phyloP scores from a whole-genome alignment of 1,284 basidiomycete species.

The Cryptococcus jaspeensis region DNA sequence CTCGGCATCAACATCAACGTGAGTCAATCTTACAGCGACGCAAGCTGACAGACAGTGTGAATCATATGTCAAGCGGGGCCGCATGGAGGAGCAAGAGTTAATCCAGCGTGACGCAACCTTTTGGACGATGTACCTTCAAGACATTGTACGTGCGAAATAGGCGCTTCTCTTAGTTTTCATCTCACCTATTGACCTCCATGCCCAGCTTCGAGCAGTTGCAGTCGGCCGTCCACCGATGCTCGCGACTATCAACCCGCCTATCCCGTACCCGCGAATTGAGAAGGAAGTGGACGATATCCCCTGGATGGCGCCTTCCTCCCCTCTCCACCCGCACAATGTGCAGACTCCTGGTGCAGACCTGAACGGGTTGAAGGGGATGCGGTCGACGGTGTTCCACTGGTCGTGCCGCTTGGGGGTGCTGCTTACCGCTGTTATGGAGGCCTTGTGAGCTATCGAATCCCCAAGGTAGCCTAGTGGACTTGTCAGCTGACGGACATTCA shows the following conservation, averaged over 20 bases:
- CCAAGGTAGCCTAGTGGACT: not conserved
- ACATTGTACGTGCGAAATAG: constrained; percentile 12
- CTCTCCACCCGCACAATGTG: not conserved
- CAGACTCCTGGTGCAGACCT: not conserved
- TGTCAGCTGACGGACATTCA: not conserved
- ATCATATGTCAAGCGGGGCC: constrained; percentile 12
- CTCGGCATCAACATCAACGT: constrained; percentile 15
- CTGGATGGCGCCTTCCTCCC: constrained; percentile 2
- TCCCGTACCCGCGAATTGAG: constrained; percentile 10
- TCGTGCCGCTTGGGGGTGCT: constrained; percentile 10
- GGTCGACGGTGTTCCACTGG: constrained; percentile 24
- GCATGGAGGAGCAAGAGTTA: constrained; percentile 14
- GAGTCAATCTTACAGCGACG: not conserved
- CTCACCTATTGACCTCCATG: not conserved
- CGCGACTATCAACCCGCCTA: constrained; percentile 2
- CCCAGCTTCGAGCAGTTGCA: constrained; percentile 22
- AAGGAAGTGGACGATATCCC: constrained; percentile 5
- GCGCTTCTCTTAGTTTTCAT: not conserved
- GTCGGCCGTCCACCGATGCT: constrained; percentile 19
- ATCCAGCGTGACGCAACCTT: constrained; percentile 12
- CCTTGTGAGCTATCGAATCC: no score
- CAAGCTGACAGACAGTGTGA: constrained; percentile 3
- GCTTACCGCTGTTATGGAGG: constrained; percentile 11
- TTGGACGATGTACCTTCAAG: constrained; percentile 24
- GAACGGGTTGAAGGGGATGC: constrained; percentile 15